These are phyloP conservation scores for Colletotrichum simmondsii DNA, from an alignment of 2,329 filamentous ascomycete genomes.

Conservation along the genomic window DNA sequence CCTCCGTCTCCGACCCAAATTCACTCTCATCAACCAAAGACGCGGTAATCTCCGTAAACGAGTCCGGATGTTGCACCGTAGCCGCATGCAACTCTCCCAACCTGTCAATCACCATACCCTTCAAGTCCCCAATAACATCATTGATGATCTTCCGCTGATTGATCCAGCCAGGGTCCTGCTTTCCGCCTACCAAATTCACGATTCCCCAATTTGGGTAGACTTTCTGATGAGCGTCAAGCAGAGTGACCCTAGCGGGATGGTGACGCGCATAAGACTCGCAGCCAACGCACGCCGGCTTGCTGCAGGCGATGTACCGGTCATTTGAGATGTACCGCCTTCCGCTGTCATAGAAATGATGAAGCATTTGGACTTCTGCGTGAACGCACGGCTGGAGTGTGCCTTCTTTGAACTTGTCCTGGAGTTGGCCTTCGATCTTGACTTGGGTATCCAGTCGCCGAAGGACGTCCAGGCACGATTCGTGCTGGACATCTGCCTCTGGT, in stretches of 20 bases:
- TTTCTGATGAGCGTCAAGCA: slow-evolving; percentile 51
- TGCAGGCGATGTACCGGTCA: slow-evolving; percentile 60
- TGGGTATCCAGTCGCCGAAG: slow-evolving; percentile 42
- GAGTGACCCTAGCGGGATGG: slow-evolving; percentile 47
- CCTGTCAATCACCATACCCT: background rate
- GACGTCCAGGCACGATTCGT: slow-evolving; percentile 26
- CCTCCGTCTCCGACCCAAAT: background rate
- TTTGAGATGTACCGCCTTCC: slow-evolving; percentile 46
- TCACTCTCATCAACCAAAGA: background rate
- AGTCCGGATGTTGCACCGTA: background rate
- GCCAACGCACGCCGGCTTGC: slow-evolving; percentile 62
- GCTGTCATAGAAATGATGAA: slow-evolving; percentile 55
- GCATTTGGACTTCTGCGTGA: slow-evolving; percentile 59
- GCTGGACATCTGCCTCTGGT: slow-evolving; percentile 13
- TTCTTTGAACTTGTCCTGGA: slow-evolving; percentile 40
- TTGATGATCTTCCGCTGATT: background rate
- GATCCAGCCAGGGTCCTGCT: background rate
- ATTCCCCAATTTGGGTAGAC: slow-evolving; percentile 53
- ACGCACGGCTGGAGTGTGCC: slow-evolving; percentile 42
- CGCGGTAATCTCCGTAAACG: slow-evolving; percentile 1
- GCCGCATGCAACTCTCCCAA: background rate
- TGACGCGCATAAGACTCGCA: slow-evolving; percentile 56
- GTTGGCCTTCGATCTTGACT: slow-evolving; percentile 36
- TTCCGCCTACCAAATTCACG: background rate
- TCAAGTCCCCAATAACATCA: slow-evolving; percentile 7